Percentiles rank a stretch among this genome's conserved stretches.
Evolutionary conservation across 2,329 filamentous ascomycete genomes (phyloP).

Genomic region (Pyrenochaeta sp.): DNA sequence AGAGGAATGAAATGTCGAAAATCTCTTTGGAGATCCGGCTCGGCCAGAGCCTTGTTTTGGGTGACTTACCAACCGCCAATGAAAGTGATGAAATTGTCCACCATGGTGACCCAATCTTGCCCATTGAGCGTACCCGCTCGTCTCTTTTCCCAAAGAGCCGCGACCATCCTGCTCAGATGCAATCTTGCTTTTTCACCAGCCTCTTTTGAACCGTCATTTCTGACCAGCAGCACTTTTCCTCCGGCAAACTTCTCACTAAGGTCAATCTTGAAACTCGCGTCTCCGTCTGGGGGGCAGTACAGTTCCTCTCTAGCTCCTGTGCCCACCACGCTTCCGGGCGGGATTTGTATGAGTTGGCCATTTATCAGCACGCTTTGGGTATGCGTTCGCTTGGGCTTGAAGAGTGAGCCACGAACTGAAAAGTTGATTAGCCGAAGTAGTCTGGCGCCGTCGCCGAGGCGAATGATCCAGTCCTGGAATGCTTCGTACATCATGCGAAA

Average conservation of each 20-base stretch:
- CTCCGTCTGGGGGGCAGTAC: slow-evolving; percentile 45
- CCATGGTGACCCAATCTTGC: slow-evolving; percentile 44
- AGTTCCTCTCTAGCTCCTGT: slow-evolving; percentile 18
- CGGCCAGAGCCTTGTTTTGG: neutral
- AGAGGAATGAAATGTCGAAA: neutral
- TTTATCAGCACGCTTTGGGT: slow-evolving; percentile 26
- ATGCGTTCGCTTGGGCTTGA: slow-evolving; percentile 40
- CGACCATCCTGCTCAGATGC: slow-evolving; percentile 31
- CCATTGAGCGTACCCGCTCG: slow-evolving; percentile 37
- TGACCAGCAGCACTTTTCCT: slow-evolving; percentile 39
- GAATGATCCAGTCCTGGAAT: slow-evolving; percentile 49
- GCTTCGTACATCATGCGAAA: slow-evolving; percentile 51
- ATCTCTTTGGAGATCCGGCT: too few relatives aligned
- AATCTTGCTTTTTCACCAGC: slow-evolving; percentile 36
- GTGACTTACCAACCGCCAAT: slow-evolving; percentile 36
- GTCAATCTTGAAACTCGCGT: slow-evolving; percentile 47
- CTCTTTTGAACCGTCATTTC: slow-evolving; percentile 44
- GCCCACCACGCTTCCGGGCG: slow-evolving; percentile 14
- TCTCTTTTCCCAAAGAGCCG: slow-evolving; percentile 44
- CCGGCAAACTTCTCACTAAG: slow-evolving; percentile 45
- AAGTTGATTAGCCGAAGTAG: slow-evolving; percentile 42
- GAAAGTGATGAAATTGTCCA: slow-evolving; percentile 44
- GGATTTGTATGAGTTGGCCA: slow-evolving; percentile 29
- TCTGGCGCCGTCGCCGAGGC: slow-evolving; percentile 40
- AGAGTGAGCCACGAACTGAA: slow-evolving; percentile 41